Base-by-base conservation (phyloP, 306 rosid species). In the Quercus berberidifolia region DNA sequence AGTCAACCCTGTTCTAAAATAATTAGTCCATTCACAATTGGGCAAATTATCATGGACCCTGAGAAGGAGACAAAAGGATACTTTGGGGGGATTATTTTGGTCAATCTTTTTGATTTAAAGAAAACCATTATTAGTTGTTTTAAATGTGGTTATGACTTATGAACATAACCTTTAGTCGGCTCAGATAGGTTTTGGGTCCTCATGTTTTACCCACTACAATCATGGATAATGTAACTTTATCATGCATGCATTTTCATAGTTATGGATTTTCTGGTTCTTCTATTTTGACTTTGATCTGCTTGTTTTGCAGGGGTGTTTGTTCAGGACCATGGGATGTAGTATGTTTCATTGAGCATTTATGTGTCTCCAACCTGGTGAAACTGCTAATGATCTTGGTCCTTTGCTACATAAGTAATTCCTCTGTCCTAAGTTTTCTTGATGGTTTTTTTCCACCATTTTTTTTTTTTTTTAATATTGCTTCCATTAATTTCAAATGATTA, bases 331-430 rank as follows among this genome's bases (percentile, higher is more conserved):
- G 88, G 84, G 85, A 88, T 54, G 25, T 86, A 19, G 18, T 68
- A 28, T 86, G 87, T 57, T 88, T 88, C 58, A 77, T 88, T 19
- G 90, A 84, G 80, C 92, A 86, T 75, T 38, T 86, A 8, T 88
- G 88, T 14, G 56, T 84, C 56, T 74, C 86, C 60, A 75, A 55
- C 76, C 60, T 88, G 21, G 56, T 46, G 62, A 85, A 81, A 74
- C 82, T 84, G 46, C 72, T 82, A 28, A 77, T 87, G 83, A 74
- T 87, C 76, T 72, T 85, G 77, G 79, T 82, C 83, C 80, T 87
- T 31, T 82, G 87, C 80, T 84, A 77, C 85, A 74, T 87, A 71
- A 38, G 88, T 82, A 85, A 82, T 73, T 62, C 56, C 38, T 74
- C 51, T 25, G 38, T 33, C 33, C 52, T 19, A 19, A 3, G 55